A percentile compares a stretch with the other conserved stretches of the same genome.
Conservation (phyloP, 768 basidiomycete species). For the Leccinum variicolor region DNA sequence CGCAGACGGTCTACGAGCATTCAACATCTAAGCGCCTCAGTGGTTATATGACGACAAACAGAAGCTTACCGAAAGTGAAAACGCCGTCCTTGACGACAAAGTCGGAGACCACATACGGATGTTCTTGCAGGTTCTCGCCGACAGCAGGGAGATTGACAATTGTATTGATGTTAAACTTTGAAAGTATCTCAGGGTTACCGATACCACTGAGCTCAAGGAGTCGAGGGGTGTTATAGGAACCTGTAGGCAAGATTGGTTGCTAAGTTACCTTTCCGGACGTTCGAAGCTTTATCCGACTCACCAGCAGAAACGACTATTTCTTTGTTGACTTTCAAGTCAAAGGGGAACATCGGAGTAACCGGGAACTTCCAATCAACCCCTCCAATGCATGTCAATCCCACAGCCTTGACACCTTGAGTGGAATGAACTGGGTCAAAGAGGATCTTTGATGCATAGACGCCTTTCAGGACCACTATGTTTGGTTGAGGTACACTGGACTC, state of each 20-base stretch:
- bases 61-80: slow-evolving; percentile 12
- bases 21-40: fast-evolving
- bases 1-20: slow-evolving; percentile 5
- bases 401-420: neutral
- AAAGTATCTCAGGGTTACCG: slow-evolving; percentile 13
- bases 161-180: slow-evolving; percentile 3
- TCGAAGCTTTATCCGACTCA: neutral
- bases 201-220: slow-evolving; percentile 20
- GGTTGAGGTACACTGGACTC: slow-evolving; percentile 5
- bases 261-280: neutral
- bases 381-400: slow-evolving; percentile 10
- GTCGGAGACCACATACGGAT: slow-evolving; percentile 8
- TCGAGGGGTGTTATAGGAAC: slow-evolving; percentile 16
- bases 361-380: slow-evolving; percentile 11
- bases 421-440: slow-evolving; percentile 1
- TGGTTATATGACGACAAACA: neutral
- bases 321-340: slow-evolving; percentile 4
- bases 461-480: slow-evolving; percentile 8
- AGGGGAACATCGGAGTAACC: neutral
- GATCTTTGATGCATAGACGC: slow-evolving; percentile 10
- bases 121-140: slow-evolving; percentile 21
- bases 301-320: slow-evolving; percentile 6
- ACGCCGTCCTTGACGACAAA: slow-evolving; percentile 12
- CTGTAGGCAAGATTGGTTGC: neutral
- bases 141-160: slow-evolving; percentile 16